phyloP scores from a whole-genome alignment of 2,329 filamentous ascomycete genomes.

The Cladophialophora yegresii region DNA sequence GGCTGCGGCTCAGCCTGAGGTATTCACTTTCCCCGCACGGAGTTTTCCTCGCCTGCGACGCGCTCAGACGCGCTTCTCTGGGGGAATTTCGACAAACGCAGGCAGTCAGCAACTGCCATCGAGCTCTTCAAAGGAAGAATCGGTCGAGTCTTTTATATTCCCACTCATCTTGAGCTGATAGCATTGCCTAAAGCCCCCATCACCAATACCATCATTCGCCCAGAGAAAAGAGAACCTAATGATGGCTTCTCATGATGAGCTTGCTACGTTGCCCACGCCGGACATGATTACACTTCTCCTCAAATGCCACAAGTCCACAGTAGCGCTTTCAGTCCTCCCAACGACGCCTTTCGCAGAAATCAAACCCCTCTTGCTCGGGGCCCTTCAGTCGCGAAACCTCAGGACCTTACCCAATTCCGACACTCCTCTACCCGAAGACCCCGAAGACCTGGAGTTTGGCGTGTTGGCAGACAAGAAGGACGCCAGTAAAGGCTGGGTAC shows the following conservation, averaged over 20 bases:
- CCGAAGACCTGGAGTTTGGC: conserved; percentile 51
- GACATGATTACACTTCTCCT: conserved; percentile 67
- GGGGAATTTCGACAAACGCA: background rate
- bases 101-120: background rate
- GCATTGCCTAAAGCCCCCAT: background rate
- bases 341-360: conserved; percentile 55
- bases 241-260: conserved; percentile 11
- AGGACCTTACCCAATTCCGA: conserved; percentile 42
- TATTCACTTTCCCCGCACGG: background rate
- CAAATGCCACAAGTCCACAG: conserved; percentile 70
- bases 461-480: conserved; percentile 53
- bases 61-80: background rate
- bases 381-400: conserved; percentile 53
- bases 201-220: background rate
- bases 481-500: conserved; percentile 53
- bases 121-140: background rate
- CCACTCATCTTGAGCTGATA: background rate
- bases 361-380: conserved; percentile 59
- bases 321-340: conserved; percentile 67
- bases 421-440: conserved; percentile 43
- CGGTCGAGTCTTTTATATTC: background rate
- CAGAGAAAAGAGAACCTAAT: background rate
- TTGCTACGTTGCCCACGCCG: conserved; percentile 41
- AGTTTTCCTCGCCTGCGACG: background rate
- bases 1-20: background rate